Conservation (phyloP, 257 asterid species). For the Sherardia arvensis region DNA sequence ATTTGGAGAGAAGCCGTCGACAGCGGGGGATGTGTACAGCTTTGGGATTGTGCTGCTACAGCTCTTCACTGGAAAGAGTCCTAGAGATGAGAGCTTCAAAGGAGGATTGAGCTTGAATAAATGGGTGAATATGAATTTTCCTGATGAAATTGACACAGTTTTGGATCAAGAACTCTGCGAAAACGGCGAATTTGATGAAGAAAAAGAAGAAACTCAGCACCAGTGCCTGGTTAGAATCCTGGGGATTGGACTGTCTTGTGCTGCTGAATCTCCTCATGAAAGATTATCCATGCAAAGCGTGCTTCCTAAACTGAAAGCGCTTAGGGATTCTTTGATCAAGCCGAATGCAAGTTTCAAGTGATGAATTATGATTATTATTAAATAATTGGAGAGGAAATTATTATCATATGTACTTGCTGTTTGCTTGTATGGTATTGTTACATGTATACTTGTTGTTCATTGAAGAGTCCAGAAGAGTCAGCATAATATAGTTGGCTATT, state of each 20-base stretch:
- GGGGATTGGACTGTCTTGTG: constrained; percentile 37
- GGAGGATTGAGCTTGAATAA: constrained; percentile 35
- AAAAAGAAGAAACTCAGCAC: constrained; percentile 5
- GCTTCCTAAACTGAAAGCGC: constrained; percentile 26
- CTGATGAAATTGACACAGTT: constrained; percentile 25
- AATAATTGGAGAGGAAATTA: background rate
- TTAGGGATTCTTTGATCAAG: constrained; percentile 14
- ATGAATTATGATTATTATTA: too few species aligned
- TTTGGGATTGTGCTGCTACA: constrained; percentile 49
- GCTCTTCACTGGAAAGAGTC: constrained; percentile 44
- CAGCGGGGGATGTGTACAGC: constrained; percentile 58
- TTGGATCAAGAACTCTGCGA: constrained; percentile 22
- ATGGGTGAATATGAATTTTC: constrained; percentile 39
- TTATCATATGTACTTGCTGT: too few species aligned
- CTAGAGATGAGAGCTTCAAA: constrained; percentile 28
- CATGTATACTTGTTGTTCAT: too few species aligned
- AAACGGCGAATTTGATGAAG: constrained; percentile 3
- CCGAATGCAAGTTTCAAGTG: background rate
- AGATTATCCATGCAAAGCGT: constrained; percentile 33
- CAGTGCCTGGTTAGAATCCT: constrained; percentile 26
- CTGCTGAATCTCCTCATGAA: constrained; percentile 27
- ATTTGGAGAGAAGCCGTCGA: constrained; percentile 31
- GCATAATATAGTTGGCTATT: too few species aligned
- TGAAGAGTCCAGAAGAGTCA: too few species aligned
- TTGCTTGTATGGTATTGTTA: too few species aligned